A percentile compares a stretch with the other conserved stretches of the same genome.
Evolutionary conservation across 2,329 filamentous ascomycete species (phyloP).

Genomic region (Reticulascus tulasneorum): DNA sequence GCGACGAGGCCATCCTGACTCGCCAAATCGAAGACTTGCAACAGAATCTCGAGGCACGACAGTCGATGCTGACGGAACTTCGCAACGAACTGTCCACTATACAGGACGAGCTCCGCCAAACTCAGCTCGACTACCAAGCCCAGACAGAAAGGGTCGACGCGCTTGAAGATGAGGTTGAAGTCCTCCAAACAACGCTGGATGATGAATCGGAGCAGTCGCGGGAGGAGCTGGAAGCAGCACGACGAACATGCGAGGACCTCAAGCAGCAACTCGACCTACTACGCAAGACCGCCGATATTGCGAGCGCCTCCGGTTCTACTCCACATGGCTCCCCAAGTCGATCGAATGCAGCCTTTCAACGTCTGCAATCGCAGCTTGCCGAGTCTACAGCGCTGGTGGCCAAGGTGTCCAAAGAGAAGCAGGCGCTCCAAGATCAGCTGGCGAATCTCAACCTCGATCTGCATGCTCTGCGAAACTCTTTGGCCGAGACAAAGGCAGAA

Average conservation of each 20-base stretch:
- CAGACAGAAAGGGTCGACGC: constrained; percentile 63
- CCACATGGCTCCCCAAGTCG: constrained; percentile 10
- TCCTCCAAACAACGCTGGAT: constrained; percentile 63
- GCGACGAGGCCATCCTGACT: constrained; percentile 65
- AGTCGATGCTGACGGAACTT: constrained; percentile 60
- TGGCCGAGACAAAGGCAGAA: constrained; percentile 58
- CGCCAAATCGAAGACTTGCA: constrained; percentile 73
- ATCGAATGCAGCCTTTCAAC: constrained; percentile 33
- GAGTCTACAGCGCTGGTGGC: constrained; percentile 56
- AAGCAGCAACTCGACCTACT: constrained; percentile 37
- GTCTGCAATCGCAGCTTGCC: constrained; percentile 51
- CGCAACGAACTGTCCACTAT: constrained; percentile 62
- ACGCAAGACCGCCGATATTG: constrained; percentile 16
- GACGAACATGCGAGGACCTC: constrained; percentile 40
- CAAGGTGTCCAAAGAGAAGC: constrained; percentile 56
- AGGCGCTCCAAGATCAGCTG: constrained; percentile 60
- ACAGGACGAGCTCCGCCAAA: constrained; percentile 67
- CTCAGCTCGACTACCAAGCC: constrained; percentile 58
- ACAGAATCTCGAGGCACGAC: constrained; percentile 64
- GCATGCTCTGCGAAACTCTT: constrained; percentile 50
- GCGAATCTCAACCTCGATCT: constrained; percentile 57
- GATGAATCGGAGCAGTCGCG: constrained; percentile 60
- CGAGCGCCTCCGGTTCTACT: constrained; percentile 7
- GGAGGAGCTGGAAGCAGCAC: constrained; percentile 39
- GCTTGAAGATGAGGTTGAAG: constrained; percentile 73